Conservation (phyloP, 768 basidiomycete species). For the Boletus rufocinnamomeus region DNA sequence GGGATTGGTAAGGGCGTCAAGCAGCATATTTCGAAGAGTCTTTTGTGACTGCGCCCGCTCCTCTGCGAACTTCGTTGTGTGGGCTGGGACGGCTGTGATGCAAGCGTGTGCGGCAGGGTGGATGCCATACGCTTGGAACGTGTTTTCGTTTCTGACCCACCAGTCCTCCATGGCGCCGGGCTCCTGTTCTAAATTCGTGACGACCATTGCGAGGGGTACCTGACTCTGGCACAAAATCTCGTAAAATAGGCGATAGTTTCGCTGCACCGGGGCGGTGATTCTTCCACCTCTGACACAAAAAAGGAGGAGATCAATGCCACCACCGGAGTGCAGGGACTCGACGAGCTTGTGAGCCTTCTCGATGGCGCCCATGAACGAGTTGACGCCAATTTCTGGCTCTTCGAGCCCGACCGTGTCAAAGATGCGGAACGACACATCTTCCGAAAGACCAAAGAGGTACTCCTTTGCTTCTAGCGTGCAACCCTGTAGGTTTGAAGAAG, state of each 20-base stretch:
- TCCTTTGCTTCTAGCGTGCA: slow-evolving; percentile 3
- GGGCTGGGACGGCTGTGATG: slow-evolving; percentile 6
- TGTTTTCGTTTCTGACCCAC: slow-evolving; percentile 14
- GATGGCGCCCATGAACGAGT: slow-evolving; percentile 9
- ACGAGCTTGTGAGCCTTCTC: slow-evolving; percentile 14
- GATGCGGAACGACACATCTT: neutral
- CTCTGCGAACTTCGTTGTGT: neutral
- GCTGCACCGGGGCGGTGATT: slow-evolving; percentile 9
- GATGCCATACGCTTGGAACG: slow-evolving; percentile 1
- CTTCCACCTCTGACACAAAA: slow-evolving; percentile 14
- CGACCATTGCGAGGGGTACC: slow-evolving; percentile 15
- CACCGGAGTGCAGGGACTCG: neutral
- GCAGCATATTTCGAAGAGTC: neutral
- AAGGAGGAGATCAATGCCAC: slow-evolving; percentile 19
- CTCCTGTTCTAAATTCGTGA: slow-evolving; percentile 12
- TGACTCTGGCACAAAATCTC: slow-evolving; percentile 13
- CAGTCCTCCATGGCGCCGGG: slow-evolving; percentile 17
- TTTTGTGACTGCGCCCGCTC: slow-evolving; percentile 7
- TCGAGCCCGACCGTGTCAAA: slow-evolving; percentile 16
- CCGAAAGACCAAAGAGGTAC: slow-evolving; percentile 2
- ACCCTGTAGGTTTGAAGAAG: neutral
- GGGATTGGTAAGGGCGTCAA: neutral
- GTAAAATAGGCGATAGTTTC: slow-evolving; percentile 15
- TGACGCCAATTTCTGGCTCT: slow-evolving; percentile 8
- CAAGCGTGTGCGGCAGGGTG: slow-evolving; percentile 11